A percentile compares a stretch with the other conserved stretches of the same genome.
Conservation (phyloP, 768 basidiomycete genomes). For the Mycena indigotica region DNA sequence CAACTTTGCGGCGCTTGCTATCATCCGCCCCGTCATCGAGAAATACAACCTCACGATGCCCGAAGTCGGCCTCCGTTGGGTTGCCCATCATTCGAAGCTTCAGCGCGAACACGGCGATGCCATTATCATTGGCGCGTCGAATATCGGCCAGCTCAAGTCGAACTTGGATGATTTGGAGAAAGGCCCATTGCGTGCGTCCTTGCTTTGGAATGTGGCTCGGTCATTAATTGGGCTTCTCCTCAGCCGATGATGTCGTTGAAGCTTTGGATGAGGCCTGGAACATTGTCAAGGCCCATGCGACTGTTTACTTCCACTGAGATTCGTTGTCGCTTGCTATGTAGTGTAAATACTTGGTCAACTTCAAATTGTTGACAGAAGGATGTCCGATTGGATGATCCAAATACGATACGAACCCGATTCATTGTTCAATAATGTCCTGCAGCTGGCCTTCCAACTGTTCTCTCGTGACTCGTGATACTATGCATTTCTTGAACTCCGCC, state of each 20-base stretch:
- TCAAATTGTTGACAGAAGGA: too few relatives aligned
- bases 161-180: slow-evolving; percentile 60
- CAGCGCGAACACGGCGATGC: slow-evolving; percentile 50
- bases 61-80: slow-evolving; percentile 62
- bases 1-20: slow-evolving; percentile 51
- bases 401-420: too few relatives aligned
- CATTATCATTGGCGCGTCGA: slow-evolving; percentile 66
- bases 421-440: too few relatives aligned
- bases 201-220: not conserved
- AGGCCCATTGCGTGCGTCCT: slow-evolving; percentile 51
- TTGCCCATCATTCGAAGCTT: slow-evolving; percentile 56
- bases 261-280: slow-evolving; percentile 56
- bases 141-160: slow-evolving; percentile 56
- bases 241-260: slow-evolving; percentile 53
- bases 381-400: too few relatives aligned
- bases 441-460: too few relatives aligned
- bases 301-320: slow-evolving; percentile 36
- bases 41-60: slow-evolving; percentile 49
- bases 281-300: slow-evolving; percentile 40
- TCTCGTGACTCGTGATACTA: too few relatives aligned
- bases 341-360: too few relatives aligned
- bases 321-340: too few relatives aligned
- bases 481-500: too few relatives aligned
- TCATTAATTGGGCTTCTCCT: not conserved
- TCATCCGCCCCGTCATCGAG: slow-evolving; percentile 45